Conservation (phyloP, 768 basidiomycete species). For the Neoboletus magnificus region DNA sequence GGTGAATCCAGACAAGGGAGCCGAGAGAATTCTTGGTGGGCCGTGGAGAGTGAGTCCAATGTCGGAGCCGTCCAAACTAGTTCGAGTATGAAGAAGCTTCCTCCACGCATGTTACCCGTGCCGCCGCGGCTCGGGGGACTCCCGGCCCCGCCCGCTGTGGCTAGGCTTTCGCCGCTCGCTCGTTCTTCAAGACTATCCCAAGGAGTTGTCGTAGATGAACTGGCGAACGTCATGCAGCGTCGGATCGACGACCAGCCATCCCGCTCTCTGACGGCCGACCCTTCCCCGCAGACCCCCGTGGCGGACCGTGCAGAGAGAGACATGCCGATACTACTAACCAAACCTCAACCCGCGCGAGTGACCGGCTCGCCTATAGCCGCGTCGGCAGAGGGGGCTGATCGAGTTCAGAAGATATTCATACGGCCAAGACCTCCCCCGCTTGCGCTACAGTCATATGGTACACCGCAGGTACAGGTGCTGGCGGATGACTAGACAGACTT, state of each 20-base stretch:
- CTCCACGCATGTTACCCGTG: neutral
- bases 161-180: neutral
- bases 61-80: neutral
- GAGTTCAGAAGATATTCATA: constrained; percentile 31
- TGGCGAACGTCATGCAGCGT: neutral
- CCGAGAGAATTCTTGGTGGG: constrained; percentile 2
- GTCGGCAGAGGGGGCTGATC: constrained; percentile 9
- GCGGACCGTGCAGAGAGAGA: constrained; percentile 21
- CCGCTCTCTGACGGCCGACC: constrained; percentile 20
- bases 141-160: neutral
- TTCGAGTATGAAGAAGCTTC: neutral
- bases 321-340: constrained; percentile 20
- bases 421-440: constrained; percentile 45
- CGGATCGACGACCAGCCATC: neutral
- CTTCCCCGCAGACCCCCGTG: constrained; percentile 16
- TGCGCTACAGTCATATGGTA: constrained; percentile 13
- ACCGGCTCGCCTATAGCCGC: constrained; percentile 31
- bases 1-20: constrained; percentile 8
- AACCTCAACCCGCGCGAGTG: constrained; percentile 22
- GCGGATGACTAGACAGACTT: constrained; percentile 11
- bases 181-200: neutral
- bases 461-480: constrained; percentile 11
- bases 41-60: constrained; percentile 3
- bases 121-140: neutral
- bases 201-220: neutral